Evolutionary conservation across 306 rosid genomes (phyloP).

Genomic region (Dryas octopetala): DNA sequence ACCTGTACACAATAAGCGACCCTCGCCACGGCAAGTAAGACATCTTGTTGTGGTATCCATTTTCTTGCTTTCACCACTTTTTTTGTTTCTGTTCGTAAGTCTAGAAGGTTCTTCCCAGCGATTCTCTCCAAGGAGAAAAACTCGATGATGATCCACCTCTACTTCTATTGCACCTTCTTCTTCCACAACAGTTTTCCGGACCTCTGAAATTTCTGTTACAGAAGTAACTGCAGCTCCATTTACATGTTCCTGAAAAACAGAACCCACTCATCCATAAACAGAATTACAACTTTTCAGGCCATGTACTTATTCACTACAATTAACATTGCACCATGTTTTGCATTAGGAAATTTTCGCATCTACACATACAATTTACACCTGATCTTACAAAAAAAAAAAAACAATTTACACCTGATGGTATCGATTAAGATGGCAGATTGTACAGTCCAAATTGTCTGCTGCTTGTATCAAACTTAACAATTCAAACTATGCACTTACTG

Average conservation of each 20-base stretch:
- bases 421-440: background rate
- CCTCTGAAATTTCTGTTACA: constrained; percentile 49
- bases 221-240: constrained; percentile 70
- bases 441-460: background rate
- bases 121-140: constrained; percentile 90
- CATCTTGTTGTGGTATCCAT: constrained; percentile 47
- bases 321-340: background rate
- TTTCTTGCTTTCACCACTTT: constrained; percentile 37
- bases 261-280: constrained; percentile 1
- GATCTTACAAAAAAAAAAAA: no score
- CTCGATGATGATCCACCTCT: constrained; percentile 50
- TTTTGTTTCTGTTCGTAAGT: constrained; percentile 34
- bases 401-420: background rate
- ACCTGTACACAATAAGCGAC: constrained; percentile 86
- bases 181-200: constrained; percentile 45
- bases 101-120: constrained; percentile 97
- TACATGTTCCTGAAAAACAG: constrained; percentile 46
- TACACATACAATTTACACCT: background rate
- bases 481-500: background rate
- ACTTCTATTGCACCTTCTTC: constrained; percentile 38
- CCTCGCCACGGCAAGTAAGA: constrained; percentile 83
- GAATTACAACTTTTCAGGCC: background rate
- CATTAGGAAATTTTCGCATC: background rate
- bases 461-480: background rate
- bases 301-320: background rate